Conservation (phyloP, 1,139 yeast genomes). For the Nakaseomyces glabratus region DNA sequence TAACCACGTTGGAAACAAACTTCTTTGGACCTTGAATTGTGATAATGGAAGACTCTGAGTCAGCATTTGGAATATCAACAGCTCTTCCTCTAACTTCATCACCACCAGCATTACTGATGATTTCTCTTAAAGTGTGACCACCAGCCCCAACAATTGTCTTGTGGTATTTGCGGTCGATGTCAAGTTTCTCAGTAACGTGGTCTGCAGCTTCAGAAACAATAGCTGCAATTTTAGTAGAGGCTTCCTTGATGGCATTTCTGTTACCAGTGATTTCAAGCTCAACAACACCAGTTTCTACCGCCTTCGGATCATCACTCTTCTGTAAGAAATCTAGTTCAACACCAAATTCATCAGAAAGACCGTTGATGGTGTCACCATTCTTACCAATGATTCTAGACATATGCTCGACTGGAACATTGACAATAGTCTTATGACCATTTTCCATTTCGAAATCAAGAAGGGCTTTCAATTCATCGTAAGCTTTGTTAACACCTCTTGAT, state of each 20-base stretch:
- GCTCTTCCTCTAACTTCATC: conserved; percentile 43
- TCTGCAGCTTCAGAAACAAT: conserved; percentile 64
- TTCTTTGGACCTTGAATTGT: conserved; percentile 66
- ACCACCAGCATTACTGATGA: conserved; percentile 76
- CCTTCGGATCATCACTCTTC: conserved; percentile 34
- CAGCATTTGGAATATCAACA: conserved; percentile 68
- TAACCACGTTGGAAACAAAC: conserved; percentile 62
- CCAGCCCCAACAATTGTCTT: conserved; percentile 73
- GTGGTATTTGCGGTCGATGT: conserved; percentile 70
- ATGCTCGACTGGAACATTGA: conserved; percentile 62
- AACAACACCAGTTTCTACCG: conserved; percentile 38
- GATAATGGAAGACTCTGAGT: conserved; percentile 53
- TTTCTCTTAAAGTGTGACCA: conserved; percentile 67
- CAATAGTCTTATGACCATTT: conserved; percentile 58
- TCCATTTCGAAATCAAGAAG: conserved; percentile 80
- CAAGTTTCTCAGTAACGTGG: conserved; percentile 47
- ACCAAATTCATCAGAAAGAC: conserved; percentile 72
- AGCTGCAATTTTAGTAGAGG: conserved; percentile 51
- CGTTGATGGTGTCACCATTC: conserved; percentile 74
- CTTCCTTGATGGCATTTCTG: conserved; percentile 68
- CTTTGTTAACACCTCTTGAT: conserved; percentile 77
- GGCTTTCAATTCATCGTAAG: conserved; percentile 78
- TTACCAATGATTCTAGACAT: conserved; percentile 85
- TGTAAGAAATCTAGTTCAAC: conserved; percentile 60
- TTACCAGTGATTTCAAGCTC: conserved; percentile 74